Base-by-base conservation (phyloP, 352 stramenopile species). In the Pythium grandisporangium region DNA sequence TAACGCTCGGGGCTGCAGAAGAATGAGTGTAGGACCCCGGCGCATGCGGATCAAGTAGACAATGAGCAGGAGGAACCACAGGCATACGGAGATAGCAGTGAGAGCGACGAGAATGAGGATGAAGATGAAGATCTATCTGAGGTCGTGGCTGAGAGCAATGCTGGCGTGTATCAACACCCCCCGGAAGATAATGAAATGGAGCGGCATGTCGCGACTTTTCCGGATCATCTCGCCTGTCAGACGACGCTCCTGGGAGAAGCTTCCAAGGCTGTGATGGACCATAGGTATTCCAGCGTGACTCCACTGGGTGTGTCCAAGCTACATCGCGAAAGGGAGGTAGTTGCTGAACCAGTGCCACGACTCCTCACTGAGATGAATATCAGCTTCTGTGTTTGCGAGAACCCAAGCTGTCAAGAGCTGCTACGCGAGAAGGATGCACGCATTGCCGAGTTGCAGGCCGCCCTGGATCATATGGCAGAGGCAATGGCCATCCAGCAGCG, bases 401-500 rank as follows among this genome's bases (percentile, higher is more conserved):
- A 42, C 32, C 17, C 24, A 2, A 39, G 14, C 7, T 70, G 61
- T 29, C 38, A 49, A 13, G 45, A 66, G 32, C 53, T 58, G 20
- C n/a, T 59, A 5, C 37, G 42, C 1, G 61, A 57, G 56, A 64
- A 63, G 27, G 50, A 70, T 45, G 53, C 36, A 11, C 61, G 61
- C 12, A 59, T 70, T 34, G 22, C 39, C 1, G 61, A 66, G 39
- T 44, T 70, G 17, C 61, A 66, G 32, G 48, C 53, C 5, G 61
- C 61, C 10, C 50, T 70, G 1, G 61, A 70, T 37, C 56, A 66
- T 37, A 64, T 70, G 49, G 53, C 60, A 1, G 56, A 66, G 17
- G 57, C 53, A 3, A 70, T 70, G 61, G 53, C 46, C 17, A 70
- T 70, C 20, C 61, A 70, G 41, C 61, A 66, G 27, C 49, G 57